Evolutionary conservation across 1,284 basidiomycete genomes (phyloP), one percentile per base, ranked within the genome.

Genomic region (Anthracocystis setariae): DNA sequence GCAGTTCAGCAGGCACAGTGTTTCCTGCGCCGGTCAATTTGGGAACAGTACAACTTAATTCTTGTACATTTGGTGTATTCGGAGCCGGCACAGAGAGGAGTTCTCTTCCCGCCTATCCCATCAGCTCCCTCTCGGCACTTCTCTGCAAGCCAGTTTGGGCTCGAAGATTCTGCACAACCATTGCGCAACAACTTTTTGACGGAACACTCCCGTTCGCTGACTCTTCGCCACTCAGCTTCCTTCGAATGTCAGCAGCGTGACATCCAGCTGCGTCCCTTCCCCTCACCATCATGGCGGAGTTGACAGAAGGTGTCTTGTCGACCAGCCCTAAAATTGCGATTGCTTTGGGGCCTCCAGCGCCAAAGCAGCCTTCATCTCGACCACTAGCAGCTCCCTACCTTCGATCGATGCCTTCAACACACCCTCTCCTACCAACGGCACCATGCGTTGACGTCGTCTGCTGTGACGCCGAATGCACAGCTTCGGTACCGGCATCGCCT

Each of bases 381-480:
- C 42, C 47, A 18, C 42, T 53, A 17, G 25, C 47, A 40, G 21
- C 44, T n/a, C 21, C 40, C 5, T n/a, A n/a, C 17, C 8, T 23
- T 15, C 18, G 40, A 42, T 33, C 37, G 0, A 43, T 32, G 25
- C 23, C 42, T 17, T 45, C 45, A 2, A 47, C 37, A 43, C 8
- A 25, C 10, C 48, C 9, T 33, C 8, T 17, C 15, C 25, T 5
- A 5, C 43, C 24, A 15, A 24, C 8, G 20, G 27, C 37, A 4
- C 33, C 50, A 23, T 63, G 59, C 43, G 37, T 20, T 32, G 20
- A 48, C 39, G 45, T 69, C 45, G 44, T 69, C 13, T 69, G 66
- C 52, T 69, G 66, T 37, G 49, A 64, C 33, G 43, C 54, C 23
- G 59, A 62, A 33, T 71, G 56, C 29, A 32, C 48, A n/a, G 23